Evolutionary conservation across 371 early-diverging fungal species (phyloP).

Genomic region (Mucor mucedo): DNA sequence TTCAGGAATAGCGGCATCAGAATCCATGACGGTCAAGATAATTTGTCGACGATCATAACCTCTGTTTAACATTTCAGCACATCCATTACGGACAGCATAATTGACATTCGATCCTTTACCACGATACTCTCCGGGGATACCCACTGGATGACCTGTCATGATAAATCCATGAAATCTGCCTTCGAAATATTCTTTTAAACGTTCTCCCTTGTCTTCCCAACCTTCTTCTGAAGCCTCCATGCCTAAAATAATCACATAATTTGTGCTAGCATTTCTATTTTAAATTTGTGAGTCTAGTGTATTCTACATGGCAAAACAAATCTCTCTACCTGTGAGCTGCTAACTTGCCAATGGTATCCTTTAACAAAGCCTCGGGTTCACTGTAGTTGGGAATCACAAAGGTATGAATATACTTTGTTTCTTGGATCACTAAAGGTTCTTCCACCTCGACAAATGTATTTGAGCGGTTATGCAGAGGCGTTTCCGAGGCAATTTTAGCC

Average conservation of each 20-base stretch:
- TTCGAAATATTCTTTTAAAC: slow-evolving; percentile 54
- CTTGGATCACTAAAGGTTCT: slow-evolving; percentile 13
- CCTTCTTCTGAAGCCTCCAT: slow-evolving; percentile 78
- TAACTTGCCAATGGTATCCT: slow-evolving; percentile 49
- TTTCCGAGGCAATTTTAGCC: slow-evolving; percentile 13
- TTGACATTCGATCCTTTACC: slow-evolving; percentile 81
- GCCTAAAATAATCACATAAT: slow-evolving; percentile 69
- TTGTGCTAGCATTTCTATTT: slow-evolving; percentile 42
- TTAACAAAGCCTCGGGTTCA: slow-evolving; percentile 54
- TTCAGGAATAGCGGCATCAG: slow-evolving; percentile 57
- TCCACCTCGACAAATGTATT: slow-evolving; percentile 17
- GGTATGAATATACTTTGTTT: slow-evolving; percentile 37
- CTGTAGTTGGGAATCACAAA: slow-evolving; percentile 71
- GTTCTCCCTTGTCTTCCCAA: slow-evolving; percentile 62
- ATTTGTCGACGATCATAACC: slow-evolving; percentile 57
- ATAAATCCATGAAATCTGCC: slow-evolving; percentile 55
- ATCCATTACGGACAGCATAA: slow-evolving; percentile 63
- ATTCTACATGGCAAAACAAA: too few species aligned
- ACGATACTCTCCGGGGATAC: slow-evolving; percentile 73
- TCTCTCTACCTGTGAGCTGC: slow-evolving; percentile 49
- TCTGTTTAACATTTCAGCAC: slow-evolving; percentile 35
- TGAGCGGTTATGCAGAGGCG: background rate
- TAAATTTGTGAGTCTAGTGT: background rate
- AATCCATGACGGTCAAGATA: slow-evolving; percentile 65
- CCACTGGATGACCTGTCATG: slow-evolving; percentile 72